Conservation (phyloP, 2,329 filamentous ascomycete species). For the Fusarium zealandicum region DNA sequence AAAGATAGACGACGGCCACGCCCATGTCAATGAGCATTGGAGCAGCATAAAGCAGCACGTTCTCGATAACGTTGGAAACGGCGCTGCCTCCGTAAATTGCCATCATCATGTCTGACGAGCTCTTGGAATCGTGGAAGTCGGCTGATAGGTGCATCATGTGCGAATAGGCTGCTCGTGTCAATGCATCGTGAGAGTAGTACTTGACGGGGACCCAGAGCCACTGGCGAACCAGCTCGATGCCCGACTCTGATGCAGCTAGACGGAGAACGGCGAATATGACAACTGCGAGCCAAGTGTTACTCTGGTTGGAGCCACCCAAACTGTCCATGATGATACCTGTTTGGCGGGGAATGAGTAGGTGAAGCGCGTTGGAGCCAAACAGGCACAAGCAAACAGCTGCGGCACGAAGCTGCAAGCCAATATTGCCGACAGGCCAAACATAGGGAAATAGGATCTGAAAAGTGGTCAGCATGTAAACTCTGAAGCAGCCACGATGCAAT, state of each 20-base stretch:
- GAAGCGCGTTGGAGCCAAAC: conserved; percentile 73
- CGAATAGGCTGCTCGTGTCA: conserved; percentile 63
- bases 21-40: conserved; percentile 68
- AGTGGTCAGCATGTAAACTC: background rate
- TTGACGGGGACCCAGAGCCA: conserved; percentile 67
- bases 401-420: conserved; percentile 71
- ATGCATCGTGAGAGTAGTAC: conserved; percentile 61
- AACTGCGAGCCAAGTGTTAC: conserved; percentile 61
- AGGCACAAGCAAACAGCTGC: conserved; percentile 72
- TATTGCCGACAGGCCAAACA: conserved; percentile 76
- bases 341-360: conserved; percentile 81
- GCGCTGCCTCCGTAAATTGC: conserved; percentile 62
- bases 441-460: conserved; percentile 75
- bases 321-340: conserved; percentile 80
- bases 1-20: conserved; percentile 67
- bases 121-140: conserved; percentile 68
- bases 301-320: conserved; percentile 59
- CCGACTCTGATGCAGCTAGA: conserved; percentile 62
- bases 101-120: conserved; percentile 64
- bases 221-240: conserved; percentile 60
- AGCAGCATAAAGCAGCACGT: conserved; percentile 63
- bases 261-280: conserved; percentile 59
- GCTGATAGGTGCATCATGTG: conserved; percentile 68
- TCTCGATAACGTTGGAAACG: conserved; percentile 64
- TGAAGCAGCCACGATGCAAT: no score